These are phyloP conservation scores for Kentomonas sorsogonicus DNA, from an alignment of 208 protist genomes.

Conservation along the genomic window DNA sequence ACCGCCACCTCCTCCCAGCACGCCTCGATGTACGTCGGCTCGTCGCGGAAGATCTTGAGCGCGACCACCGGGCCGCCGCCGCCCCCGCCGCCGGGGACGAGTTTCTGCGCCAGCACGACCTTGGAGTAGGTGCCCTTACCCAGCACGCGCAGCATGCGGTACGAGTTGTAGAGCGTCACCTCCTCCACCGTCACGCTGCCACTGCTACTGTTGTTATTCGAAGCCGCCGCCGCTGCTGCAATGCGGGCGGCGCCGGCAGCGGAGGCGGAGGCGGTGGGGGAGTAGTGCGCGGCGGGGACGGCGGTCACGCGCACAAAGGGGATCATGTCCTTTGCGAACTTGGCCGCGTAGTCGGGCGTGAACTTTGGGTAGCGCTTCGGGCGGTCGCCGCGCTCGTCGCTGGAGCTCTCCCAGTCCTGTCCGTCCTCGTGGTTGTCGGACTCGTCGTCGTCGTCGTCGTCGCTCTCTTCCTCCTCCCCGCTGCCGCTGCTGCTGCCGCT, in stretches of 20 bases:
- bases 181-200: neutral
- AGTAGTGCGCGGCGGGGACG: neutral
- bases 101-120: conserved; percentile 45
- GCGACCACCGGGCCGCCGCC: conserved; percentile 26
- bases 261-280: neutral
- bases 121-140: conserved; percentile 83
- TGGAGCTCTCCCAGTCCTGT: no score
- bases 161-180: conserved; percentile 64
- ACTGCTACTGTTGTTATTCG: neutral
- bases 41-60: conserved; percentile 76
- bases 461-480: neutral
- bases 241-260: neutral
- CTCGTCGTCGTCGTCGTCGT: conserved; percentile 20
- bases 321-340: conserved; percentile 28
- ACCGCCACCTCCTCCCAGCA: conserved; percentile 70
- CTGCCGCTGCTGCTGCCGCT: conserved; percentile 5
- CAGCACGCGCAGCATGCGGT: conserved; percentile 44
- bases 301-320: conserved; percentile 40
- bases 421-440: no score
- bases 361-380: conserved; percentile 61
- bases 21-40: conserved; percentile 56
- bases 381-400: conserved; percentile 18
- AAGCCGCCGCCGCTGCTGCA: neutral
- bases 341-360: conserved; percentile 41
- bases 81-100: conserved; percentile 18